Evolutionary conservation across 306 rosid species (phyloP).

Genomic region (Echinosophora koreensis): DNA sequence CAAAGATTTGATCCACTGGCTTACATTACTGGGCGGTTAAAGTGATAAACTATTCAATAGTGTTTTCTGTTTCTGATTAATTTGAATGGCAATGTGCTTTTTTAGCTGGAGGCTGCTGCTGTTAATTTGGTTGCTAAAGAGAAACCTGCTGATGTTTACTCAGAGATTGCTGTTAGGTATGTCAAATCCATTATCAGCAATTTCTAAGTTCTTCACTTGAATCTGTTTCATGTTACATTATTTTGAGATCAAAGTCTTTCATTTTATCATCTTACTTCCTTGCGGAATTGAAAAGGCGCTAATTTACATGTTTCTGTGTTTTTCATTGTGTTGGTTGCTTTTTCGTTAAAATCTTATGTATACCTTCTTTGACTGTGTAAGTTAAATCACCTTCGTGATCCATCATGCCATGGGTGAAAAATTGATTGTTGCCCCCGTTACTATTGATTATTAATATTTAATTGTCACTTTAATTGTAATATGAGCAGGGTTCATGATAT

Average conservation of each 20-base stretch:
- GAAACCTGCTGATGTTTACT: conserved; percentile 85
- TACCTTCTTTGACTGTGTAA: neutral
- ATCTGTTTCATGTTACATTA: conserved; percentile 16
- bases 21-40: neutral
- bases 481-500: conserved; percentile 78
- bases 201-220: neutral
- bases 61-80: conserved; percentile 29
- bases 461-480: conserved; percentile 10
- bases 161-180: conserved; percentile 88
- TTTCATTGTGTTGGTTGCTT: conserved; percentile 1
- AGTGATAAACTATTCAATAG: conserved; percentile 10
- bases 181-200: conserved; percentile 11
- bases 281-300: conserved; percentile 3
- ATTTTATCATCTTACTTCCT: neutral
- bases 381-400: conserved; percentile 17
- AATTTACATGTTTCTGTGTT: conserved; percentile 24
- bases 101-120: conserved; percentile 90
- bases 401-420: conserved; percentile 1
- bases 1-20: neutral
- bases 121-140: conserved; percentile 83
- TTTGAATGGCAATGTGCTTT: conserved; percentile 36
- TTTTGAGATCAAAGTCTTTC: neutral
- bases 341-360: conserved; percentile 1
- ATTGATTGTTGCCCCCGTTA: conserved; percentile 30
- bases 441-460: conserved; percentile 16